A percentile compares a stretch with the other conserved stretches of the same genome.
These are phyloP conservation scores for Trypanosoma mega DNA, from an alignment of 208 protist genomes.

Conservation along the genomic window DNA sequence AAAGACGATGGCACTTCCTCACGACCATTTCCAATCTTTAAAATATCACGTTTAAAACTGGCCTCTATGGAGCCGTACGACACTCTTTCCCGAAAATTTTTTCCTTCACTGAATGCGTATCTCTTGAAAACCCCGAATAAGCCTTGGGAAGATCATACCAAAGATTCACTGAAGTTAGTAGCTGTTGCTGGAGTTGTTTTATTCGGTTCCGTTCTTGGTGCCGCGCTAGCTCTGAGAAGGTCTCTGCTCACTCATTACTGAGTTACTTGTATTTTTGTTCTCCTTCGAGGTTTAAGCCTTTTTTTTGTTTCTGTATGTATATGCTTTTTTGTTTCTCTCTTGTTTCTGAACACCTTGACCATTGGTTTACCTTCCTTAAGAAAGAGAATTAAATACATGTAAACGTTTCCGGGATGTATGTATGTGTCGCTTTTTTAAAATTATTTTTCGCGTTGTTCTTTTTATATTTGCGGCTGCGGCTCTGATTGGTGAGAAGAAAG, in stretches of 20 bases:
- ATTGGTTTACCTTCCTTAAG: too few species aligned
- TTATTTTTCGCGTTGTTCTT: too few species aligned
- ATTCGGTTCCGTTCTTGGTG: conserved; percentile 5
- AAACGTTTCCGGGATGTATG: too few species aligned
- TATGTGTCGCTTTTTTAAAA: too few species aligned
- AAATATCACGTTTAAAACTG: conserved; percentile 25
- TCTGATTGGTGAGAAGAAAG: too few species aligned
- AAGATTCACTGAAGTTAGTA: neutral
- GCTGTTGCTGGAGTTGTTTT: neutral
- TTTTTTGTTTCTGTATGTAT: too few species aligned
- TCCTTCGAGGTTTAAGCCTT: neutral
- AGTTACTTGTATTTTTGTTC: too few species aligned
- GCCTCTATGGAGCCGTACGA: conserved; percentile 32
- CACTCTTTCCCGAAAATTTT: conserved; percentile 26
- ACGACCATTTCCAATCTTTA: conserved; percentile 28
- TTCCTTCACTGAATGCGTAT: conserved; percentile 31
- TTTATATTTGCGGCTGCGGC: too few species aligned
- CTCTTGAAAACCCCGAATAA: neutral
- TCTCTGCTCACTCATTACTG: neutral
- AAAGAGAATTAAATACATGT: too few species aligned
- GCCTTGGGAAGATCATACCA: too few species aligned
- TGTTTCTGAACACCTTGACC: too few species aligned
- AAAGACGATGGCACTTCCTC: neutral
- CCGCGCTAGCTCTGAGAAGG: conserved; percentile 3
- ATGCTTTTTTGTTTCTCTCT: too few species aligned